These are phyloP conservation scores for Aspergillus bridgeri DNA, from an alignment of 495 filamentous ascomycete genomes.

Conservation along the genomic window DNA sequence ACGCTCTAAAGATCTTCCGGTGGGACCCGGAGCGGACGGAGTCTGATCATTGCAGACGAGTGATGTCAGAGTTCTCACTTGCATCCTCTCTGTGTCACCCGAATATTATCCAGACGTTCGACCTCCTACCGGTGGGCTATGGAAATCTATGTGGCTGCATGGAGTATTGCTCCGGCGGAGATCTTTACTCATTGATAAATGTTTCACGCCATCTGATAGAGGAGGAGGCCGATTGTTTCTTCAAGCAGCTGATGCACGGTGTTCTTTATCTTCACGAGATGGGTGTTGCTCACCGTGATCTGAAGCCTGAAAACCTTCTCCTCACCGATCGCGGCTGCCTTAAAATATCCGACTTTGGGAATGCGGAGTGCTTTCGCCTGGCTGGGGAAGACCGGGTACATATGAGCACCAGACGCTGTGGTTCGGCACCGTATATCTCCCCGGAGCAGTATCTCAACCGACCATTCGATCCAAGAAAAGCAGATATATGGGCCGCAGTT, in stretches of 20 bases:
- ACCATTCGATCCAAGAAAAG: constrained; percentile 94
- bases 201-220: constrained; percentile 94
- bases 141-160: constrained; percentile 99
- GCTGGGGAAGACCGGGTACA: constrained; percentile 97
- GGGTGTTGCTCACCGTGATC: constrained; percentile 94
- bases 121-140: constrained; percentile 91
- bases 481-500: constrained; percentile 97
- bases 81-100: constrained; percentile 93
- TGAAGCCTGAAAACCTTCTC: constrained; percentile 96
- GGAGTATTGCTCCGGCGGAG: constrained; percentile 97
- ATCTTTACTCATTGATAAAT: constrained; percentile 91
- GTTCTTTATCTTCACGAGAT: constrained; percentile 99
- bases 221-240: constrained; percentile 92
- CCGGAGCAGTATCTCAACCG: constrained; percentile 92
- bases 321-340: constrained; percentile 86
- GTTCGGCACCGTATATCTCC: constrained; percentile 94
- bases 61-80: constrained; percentile 95
- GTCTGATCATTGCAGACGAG: constrained; percentile 88
- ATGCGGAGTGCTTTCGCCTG: constrained; percentile 99
- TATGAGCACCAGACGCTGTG: constrained; percentile 95
- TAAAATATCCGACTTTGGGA: constrained; percentile 98
- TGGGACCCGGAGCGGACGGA: too few relatives aligned
- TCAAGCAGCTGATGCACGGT: constrained; percentile 98
- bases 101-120: constrained; percentile 96
- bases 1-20: constrained; percentile 97